Evolutionary conservation across 768 basidiomycete genomes (phyloP), one percentile per base, ranked within the genome.

Genomic region (Vishniacozyma victoriae): DNA sequence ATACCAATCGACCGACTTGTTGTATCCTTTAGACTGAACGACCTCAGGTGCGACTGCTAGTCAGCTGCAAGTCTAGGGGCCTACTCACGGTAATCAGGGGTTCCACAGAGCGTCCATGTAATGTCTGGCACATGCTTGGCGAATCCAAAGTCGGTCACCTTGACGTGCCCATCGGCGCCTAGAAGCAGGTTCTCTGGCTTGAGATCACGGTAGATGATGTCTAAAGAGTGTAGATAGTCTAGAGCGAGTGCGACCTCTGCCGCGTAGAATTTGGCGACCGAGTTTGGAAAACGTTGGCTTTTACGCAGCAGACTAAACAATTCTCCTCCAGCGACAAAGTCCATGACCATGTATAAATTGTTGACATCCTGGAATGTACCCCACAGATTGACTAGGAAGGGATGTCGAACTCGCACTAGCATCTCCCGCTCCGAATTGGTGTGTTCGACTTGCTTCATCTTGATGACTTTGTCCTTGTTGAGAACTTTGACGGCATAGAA

Each of bases 401-500:
- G 72, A 53, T 73, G 72, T 19, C 72, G 55, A 1, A 73, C 72
- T 6, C 72, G 56, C 20, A 72, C 72, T 29, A 73, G 59, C 72
- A 73, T 73, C 50, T 73, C 71, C 33, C 72, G 49, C 46, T 73
- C 72, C 13, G 72, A 73, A 41, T 72, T 73, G 38, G 72, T 72
- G 52, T 73, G 72, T 52, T 73, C 72, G 45, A 73, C 69, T 52
- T 73, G 72, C 56, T 73, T 73, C 72, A 73, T 73, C 40, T 79
- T 81, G 46, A 88, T 87, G 45, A 96, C 86, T 69, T 87, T 85
- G 53, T 92, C 89, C 70, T 96, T 96, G 75, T 79, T 85, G 54
- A 96, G 76, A 6, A 96, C 90, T 70, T 96, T 96, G 77, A 93
- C 82, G 41, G 92, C 92, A 69, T 93, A 96, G 72, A 87, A 92